phyloP scores from a whole-genome alignment of 306 rosid genomes.

The Alnus glutinosa region DNA sequence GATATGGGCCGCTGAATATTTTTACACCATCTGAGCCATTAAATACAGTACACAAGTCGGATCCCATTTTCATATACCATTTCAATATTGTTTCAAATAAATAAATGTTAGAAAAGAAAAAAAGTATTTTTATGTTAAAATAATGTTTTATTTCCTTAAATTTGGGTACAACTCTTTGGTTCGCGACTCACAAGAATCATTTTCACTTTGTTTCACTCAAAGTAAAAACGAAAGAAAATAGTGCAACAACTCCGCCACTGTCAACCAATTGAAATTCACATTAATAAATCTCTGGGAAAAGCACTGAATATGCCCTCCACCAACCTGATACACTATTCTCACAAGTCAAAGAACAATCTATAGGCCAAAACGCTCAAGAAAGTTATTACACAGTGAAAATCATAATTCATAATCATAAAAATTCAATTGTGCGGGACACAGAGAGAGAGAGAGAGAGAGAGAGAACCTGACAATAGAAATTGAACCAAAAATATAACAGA shows the following conservation, averaged over 20 bases:
- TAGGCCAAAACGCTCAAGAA: neutral
- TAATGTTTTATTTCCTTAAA: no score
- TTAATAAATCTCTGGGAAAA: slow-evolving; percentile 4
- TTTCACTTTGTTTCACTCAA: no score
- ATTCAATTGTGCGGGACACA: neutral
- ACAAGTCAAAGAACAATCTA: neutral
- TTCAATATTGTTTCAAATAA: no score
- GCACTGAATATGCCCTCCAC: neutral
- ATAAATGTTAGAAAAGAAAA: no score
- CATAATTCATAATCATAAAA: slow-evolving; percentile 5
- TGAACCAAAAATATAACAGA: slow-evolving; percentile 6
- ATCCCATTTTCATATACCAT: no score
- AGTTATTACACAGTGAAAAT: slow-evolving; percentile 19
- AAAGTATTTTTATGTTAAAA: no score
- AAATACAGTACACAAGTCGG: no score
- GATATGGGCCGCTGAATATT: no score
- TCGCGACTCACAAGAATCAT: no score
- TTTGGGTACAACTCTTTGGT: no score
- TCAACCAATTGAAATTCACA: slow-evolving; percentile 2
- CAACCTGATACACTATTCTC: neutral
- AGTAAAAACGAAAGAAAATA: neutral
- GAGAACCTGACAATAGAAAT: slow-evolving; percentile 22
- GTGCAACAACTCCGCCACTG: neutral
- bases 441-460: slow-evolving; percentile 1
- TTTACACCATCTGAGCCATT: no score